Conservation (phyloP, 139 green algal genomes). For the Choricystis sp. region DNA sequence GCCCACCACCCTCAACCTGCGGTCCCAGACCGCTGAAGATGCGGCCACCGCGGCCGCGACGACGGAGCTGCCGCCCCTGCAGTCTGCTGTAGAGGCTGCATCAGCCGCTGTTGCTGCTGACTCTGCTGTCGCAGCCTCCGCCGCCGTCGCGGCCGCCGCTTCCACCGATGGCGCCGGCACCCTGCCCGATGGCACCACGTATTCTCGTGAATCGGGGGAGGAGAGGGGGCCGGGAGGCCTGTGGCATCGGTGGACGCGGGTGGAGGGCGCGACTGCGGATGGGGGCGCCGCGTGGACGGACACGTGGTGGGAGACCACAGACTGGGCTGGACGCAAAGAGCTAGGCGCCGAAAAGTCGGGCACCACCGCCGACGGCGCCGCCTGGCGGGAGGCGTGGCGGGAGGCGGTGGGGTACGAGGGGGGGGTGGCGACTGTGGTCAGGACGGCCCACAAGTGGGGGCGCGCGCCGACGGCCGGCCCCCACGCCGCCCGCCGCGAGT, state of each 20-base stretch:
- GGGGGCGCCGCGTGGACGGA: constrained; percentile 47
- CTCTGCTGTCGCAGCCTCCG: not conserved
- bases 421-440: constrained; percentile 44
- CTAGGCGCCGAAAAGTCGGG: constrained; percentile 65
- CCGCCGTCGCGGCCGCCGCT: no score
- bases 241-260: constrained; percentile 51
- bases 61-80: not conserved
- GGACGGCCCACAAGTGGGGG: constrained; percentile 71
- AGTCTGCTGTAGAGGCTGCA: no score
- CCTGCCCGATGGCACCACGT: constrained; percentile 8
- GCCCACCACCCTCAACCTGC: not conserved
- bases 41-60: not conserved
- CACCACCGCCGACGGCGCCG: constrained; percentile 22
- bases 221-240: constrained; percentile 60
- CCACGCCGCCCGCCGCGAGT: constrained; percentile 39
- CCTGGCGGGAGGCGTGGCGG: constrained; percentile 63
- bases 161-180: not conserved
- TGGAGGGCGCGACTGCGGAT: constrained; percentile 24
- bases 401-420: constrained; percentile 47
- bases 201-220: constrained; percentile 36
- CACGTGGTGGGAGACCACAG: constrained; percentile 61
- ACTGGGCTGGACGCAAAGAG: constrained; percentile 61
- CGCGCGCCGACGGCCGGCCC: constrained; percentile 17
- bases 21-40: not conserved
- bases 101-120: no score